Conservation (phyloP, 2,329 filamentous ascomycete genomes). For the Exophiala alcalophila region DNA sequence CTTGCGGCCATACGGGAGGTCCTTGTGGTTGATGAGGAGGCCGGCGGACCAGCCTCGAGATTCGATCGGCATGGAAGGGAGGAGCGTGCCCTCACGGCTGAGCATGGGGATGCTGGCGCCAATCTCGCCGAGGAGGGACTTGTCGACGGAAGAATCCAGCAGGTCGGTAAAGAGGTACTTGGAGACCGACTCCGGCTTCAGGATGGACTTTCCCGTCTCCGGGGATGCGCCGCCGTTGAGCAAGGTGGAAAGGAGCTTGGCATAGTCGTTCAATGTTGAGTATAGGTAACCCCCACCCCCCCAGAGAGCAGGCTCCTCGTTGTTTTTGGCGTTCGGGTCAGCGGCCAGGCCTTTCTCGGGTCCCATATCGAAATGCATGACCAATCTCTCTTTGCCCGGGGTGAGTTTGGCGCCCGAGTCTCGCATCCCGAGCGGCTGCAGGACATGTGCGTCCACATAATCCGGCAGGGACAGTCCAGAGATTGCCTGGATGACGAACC, state of each 20-base stretch:
- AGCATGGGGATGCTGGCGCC: constrained; percentile 9
- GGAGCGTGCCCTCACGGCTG: constrained; percentile 13
- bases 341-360: constrained; percentile 10
- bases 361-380: constrained; percentile 96
- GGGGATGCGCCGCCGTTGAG: constrained; percentile 26
- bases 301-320: constrained; percentile 5
- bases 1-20: constrained; percentile 22
- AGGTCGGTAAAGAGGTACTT: constrained; percentile 26
- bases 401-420: constrained; percentile 4
- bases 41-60: constrained; percentile 24
- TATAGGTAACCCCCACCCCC: constrained; percentile 24
- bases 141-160: constrained; percentile 14
- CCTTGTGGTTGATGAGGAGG: constrained; percentile 24
- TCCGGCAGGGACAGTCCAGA: constrained; percentile 44
- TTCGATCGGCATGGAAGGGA: constrained; percentile 11
- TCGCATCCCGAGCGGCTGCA: constrained; percentile 44
- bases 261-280: constrained; percentile 26
- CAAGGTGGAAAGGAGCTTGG: constrained; percentile 20
- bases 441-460: constrained; percentile 48
- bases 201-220: constrained; percentile 17
- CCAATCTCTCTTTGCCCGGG: constrained; percentile 48
- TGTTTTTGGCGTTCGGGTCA: constrained; percentile 4
- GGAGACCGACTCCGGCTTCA: constrained; percentile 21
- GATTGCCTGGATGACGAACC: constrained; percentile 47
- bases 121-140: constrained; percentile 15